Percentiles rank a stretch among this genome's conserved stretches.
phyloP scores from a whole-genome alignment of 2,329 filamentous ascomycete genomes.

The Rugonectria rugulosa region DNA sequence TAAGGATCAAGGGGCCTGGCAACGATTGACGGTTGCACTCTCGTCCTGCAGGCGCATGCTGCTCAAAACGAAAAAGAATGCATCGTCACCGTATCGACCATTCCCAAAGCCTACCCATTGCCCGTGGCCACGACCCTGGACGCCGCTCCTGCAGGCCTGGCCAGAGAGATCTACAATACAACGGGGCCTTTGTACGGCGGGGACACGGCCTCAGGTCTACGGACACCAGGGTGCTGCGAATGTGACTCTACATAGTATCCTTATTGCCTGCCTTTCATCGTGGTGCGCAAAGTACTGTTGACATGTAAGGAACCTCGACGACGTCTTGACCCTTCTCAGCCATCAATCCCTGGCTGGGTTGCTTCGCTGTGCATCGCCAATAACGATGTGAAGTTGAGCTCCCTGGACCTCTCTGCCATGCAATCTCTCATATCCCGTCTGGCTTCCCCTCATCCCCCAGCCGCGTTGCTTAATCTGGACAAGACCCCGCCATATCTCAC shows the following conservation, averaged over 20 bases:
- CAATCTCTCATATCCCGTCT: background rate
- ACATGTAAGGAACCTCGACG: background rate
- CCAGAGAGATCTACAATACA: conserved; percentile 14
- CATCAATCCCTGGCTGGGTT: conserved; percentile 10
- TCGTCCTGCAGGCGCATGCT: background rate
- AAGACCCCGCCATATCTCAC: background rate
- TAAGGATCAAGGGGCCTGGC: background rate
- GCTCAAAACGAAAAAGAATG: background rate
- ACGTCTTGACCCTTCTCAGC: conserved; percentile 5
- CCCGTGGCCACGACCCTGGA: conserved; percentile 12
- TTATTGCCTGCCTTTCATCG: no score
- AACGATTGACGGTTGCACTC: background rate
- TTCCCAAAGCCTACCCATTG: conserved; percentile 15
- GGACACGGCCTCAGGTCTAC: background rate
- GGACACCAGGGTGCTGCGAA: background rate
- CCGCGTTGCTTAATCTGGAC: conserved; percentile 15
- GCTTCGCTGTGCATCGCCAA: background rate
- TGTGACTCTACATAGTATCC: conserved; percentile 1
- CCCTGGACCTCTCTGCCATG: background rate
- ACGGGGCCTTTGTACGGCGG: background rate
- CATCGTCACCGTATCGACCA: conserved; percentile 3
- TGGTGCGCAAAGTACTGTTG: no score
- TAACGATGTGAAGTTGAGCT: conserved; percentile 6
- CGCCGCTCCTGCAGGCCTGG: conserved; percentile 4
- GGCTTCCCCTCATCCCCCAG: conserved; percentile 1